These are phyloP conservation scores for Pythium sukuiense DNA, from an alignment of 352 stramenopile genomes.

Conservation along the genomic window DNA sequence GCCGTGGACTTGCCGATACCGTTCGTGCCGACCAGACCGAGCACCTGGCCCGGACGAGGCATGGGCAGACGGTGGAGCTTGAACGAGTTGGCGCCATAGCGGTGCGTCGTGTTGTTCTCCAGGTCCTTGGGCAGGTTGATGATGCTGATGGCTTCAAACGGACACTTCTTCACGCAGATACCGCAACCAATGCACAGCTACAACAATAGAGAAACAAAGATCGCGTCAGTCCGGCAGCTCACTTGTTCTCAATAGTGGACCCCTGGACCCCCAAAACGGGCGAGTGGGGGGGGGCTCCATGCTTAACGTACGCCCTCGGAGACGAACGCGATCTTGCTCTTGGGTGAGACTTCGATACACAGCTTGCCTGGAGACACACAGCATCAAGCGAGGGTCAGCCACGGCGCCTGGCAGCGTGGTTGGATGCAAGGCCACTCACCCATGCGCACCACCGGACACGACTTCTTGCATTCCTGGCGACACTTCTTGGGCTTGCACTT, in stretches of 20 bases:
- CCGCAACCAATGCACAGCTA: conserved; percentile 99
- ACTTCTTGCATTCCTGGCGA: conserved; percentile 99
- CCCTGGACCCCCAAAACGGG: conserved; percentile 20
- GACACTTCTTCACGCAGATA: conserved; percentile 99
- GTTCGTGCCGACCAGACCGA: conserved; percentile 99
- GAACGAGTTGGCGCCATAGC: conserved; percentile 99
- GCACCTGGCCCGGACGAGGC: conserved; percentile 96
- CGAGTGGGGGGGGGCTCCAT: neutral
- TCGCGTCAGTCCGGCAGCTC: conserved; percentile 3
- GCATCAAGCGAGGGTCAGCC: neutral
- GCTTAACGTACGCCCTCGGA: conserved; percentile 80
- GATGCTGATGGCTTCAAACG: conserved; percentile 99
- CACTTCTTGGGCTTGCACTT: conserved; percentile 99
- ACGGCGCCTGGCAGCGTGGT: too few relatives aligned
- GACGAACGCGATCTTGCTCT: conserved; percentile 98
- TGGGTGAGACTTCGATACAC: conserved; percentile 98
- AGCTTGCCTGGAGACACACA: conserved; percentile 85
- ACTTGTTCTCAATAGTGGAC: conserved; percentile 13
- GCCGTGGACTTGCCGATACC: conserved; percentile 99
- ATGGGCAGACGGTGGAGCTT: conserved; percentile 99
- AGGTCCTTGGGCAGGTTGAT: conserved; percentile 99
- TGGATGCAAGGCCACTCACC: conserved; percentile 39
- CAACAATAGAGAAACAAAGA: neutral
- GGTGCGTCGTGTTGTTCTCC: conserved; percentile 98
- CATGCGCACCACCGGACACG: conserved; percentile 98